phyloP scores from a whole-genome alignment of 2,329 filamentous ascomycete genomes.

The Leptographium radiaticola region DNA sequence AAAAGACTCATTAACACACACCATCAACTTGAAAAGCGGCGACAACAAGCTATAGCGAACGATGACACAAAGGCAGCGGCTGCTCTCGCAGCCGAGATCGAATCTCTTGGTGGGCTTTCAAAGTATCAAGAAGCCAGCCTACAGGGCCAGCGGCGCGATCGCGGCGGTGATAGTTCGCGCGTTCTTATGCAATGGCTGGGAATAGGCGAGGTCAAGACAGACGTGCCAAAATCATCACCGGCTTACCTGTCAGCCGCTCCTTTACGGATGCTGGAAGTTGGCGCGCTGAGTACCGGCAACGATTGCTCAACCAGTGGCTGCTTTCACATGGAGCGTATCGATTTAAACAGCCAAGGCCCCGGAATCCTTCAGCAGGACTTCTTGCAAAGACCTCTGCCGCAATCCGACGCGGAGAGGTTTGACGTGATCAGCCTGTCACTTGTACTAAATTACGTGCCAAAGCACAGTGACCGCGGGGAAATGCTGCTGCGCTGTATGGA shows the following conservation, averaged over 20 bases:
- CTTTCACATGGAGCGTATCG: conserved; percentile 72
- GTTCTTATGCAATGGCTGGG: conserved; percentile 51
- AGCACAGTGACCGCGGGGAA: conserved; percentile 58
- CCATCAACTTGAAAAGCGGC: conserved; percentile 51
- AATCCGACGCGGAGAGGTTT: conserved; percentile 49
- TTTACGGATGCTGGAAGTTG: conserved; percentile 72
- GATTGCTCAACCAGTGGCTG: conserved; percentile 60
- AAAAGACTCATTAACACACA: conserved; percentile 52
- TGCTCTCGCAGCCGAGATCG: conserved; percentile 37
- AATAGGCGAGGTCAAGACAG: conserved; percentile 16
- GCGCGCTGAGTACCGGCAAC: conserved; percentile 73
- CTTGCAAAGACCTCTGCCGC: conserved; percentile 71
- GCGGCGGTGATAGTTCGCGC: conserved; percentile 54
- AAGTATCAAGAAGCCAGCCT: conserved; percentile 55
- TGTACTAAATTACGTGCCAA: conserved; percentile 88
- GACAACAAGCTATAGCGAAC: conserved; percentile 38
- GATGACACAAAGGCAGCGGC: conserved; percentile 37
- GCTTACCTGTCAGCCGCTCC: neutral
- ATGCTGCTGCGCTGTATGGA: conserved; percentile 69
- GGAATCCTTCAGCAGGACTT: conserved; percentile 86
- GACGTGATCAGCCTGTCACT: conserved; percentile 86
- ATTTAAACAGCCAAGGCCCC: conserved; percentile 73
- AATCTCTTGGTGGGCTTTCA: conserved; percentile 45
- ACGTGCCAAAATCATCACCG: neutral
- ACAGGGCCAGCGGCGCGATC: conserved; percentile 51